Conservation (phyloP, 768 basidiomycete genomes). For the Pisolithus orientalis region DNA sequence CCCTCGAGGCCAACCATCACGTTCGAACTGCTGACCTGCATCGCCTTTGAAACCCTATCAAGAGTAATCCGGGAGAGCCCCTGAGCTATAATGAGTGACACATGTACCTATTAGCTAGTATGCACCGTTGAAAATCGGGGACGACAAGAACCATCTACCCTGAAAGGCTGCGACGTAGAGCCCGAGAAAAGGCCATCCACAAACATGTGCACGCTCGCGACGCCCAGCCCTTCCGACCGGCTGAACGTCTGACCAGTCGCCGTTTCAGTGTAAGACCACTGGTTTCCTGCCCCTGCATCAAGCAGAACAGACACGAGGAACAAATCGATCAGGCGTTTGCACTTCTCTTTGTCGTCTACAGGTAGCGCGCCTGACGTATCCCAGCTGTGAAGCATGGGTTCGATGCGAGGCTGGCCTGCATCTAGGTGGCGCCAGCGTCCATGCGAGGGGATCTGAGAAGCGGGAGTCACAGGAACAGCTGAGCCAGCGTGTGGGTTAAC, state of each 20-base stretch:
- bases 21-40: conserved; percentile 77
- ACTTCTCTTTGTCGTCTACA: conserved; percentile 50
- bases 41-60: conserved; percentile 52
- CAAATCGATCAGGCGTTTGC: conserved; percentile 78
- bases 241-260: conserved; percentile 46
- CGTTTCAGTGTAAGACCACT: conserved; percentile 71
- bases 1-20: conserved; percentile 91
- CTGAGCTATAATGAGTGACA: conserved; percentile 41
- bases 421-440: conserved; percentile 90
- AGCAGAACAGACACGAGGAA: conserved; percentile 88
- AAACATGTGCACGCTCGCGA: conserved; percentile 92
- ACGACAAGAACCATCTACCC: conserved; percentile 66
- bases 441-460: conserved; percentile 70
- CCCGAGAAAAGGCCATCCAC: conserved; percentile 75
- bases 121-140: background rate
- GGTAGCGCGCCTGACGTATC: conserved; percentile 26
- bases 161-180: conserved; percentile 45
- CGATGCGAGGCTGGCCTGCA: conserved; percentile 56
- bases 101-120: conserved; percentile 8
- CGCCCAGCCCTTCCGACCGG: conserved; percentile 79
- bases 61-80: conserved; percentile 62
- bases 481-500: background rate
- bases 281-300: conserved; percentile 87
- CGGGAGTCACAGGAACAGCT: background rate
- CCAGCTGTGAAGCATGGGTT: conserved; percentile 57